phyloP scores from a whole-genome alignment of 2,329 filamentous ascomycete species.

The Calcarisporium arbuscula region DNA sequence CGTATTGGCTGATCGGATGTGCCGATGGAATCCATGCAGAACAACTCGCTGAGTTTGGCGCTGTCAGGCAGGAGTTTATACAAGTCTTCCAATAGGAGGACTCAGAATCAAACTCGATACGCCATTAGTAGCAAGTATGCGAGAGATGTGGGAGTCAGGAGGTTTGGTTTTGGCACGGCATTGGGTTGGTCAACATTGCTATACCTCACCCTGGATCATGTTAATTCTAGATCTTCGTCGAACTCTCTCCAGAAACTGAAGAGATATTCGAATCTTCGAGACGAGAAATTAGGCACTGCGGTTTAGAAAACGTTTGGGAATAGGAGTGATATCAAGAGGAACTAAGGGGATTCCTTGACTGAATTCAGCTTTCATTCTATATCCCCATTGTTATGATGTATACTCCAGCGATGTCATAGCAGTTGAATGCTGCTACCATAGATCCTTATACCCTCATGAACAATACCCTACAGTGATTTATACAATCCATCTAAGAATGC shows the following conservation, averaged over 20 bases:
- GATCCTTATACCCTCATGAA: too few species aligned
- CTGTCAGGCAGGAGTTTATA: slow-evolving; percentile 14
- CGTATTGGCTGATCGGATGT: slow-evolving; percentile 17
- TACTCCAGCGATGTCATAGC: too few species aligned
- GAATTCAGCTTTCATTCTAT: too few species aligned
- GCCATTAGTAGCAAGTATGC: slow-evolving; percentile 2
- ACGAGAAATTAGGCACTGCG: too few species aligned
- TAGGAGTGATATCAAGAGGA: too few species aligned
- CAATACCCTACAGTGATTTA: too few species aligned
- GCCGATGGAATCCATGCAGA: slow-evolving; percentile 12
- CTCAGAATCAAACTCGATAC: background rate
- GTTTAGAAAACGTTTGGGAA: too few species aligned
- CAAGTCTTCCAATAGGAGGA: slow-evolving; percentile 11
- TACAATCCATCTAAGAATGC: too few species aligned
- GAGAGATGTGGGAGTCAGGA: slow-evolving; percentile 5
- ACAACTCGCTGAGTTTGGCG: slow-evolving; percentile 9
- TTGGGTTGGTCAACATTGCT: slow-evolving; percentile 2
- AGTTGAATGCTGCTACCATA: too few species aligned
- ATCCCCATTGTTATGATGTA: too few species aligned
- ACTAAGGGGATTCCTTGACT: too few species aligned
- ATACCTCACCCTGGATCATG: slow-evolving; percentile 3
- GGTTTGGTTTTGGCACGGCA: slow-evolving; percentile 6
- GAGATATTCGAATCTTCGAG: too few species aligned
- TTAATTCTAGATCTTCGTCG: slow-evolving; percentile 1
- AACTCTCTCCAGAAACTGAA: background rate